Percentiles rank a stretch among this genome's conserved stretches.
Conservation (phyloP, 192 early-diverging fungal species). For the Coemansia pectinata region DNA sequence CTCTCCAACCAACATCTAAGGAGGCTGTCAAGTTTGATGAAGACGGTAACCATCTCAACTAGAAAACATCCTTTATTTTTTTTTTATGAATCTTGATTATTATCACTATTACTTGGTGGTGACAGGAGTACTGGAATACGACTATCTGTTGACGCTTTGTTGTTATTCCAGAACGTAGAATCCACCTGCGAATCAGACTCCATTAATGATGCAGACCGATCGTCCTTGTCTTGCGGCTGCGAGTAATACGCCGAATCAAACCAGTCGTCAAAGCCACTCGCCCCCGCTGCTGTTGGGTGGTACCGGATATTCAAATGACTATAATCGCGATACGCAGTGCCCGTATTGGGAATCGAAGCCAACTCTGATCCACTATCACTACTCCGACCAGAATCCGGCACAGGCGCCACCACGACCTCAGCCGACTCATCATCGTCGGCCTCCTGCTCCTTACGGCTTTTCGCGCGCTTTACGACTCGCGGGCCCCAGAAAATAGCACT, state of each 20-base stretch:
- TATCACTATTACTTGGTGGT: not conserved
- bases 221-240: constrained; percentile 10
- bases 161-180: constrained; percentile 17
- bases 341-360: not conserved
- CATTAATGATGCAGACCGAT: constrained; percentile 29
- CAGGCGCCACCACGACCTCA: not conserved
- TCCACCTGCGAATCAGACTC: constrained; percentile 36
- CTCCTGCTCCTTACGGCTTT: not conserved
- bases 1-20: constrained; percentile 8
- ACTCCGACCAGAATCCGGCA: not conserved
- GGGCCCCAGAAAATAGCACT: constrained; percentile 39
- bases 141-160: not conserved
- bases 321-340: constrained; percentile 36
- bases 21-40: constrained; percentile 12
- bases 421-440: not conserved
- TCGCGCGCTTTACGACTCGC: constrained; percentile 15
- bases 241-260: constrained; percentile 41
- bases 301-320: constrained; percentile 44
- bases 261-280: constrained; percentile 35
- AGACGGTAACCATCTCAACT: constrained; percentile 12
- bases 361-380: not conserved
- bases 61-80: not conserved
- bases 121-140: not conserved
- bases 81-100: not conserved
- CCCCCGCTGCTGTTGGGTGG: constrained; percentile 28